Evolutionary conservation across 2,329 filamentous ascomycete species (phyloP).

Genomic region (Fusarium robinianum): DNA sequence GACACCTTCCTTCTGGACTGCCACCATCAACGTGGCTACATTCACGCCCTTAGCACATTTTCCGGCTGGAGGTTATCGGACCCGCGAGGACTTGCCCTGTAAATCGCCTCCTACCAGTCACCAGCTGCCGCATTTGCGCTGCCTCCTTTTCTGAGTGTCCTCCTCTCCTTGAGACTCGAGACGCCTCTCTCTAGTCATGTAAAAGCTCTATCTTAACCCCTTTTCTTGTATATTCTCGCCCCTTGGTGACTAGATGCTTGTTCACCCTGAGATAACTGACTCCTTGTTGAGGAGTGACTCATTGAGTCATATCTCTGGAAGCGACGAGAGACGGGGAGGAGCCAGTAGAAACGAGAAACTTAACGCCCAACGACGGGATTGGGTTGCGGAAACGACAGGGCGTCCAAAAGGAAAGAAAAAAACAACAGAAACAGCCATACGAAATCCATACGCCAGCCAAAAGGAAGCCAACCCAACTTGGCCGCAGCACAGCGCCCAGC

Average conservation of each 20-base stretch:
- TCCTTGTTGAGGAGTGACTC: constrained; percentile 27
- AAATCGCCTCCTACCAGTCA: constrained; percentile 27
- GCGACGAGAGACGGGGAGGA: constrained; percentile 11
- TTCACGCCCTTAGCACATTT: constrained; percentile 10
- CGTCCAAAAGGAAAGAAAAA: constrained; percentile 16
- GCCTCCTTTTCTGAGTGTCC: constrained; percentile 30
- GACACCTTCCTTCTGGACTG: constrained; percentile 20
- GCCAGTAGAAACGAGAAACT: constrained; percentile 20
- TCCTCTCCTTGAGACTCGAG: constrained; percentile 22
- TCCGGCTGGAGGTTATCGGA: neutral
- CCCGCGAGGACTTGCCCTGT: constrained; percentile 9
- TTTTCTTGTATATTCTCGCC: constrained; percentile 19
- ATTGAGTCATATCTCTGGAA: constrained; percentile 27
- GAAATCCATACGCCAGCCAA: constrained; percentile 12
- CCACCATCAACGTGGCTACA: constrained; percentile 18
- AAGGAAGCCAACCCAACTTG: constrained; percentile 28
- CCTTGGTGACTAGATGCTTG: constrained; percentile 8
- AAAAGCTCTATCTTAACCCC: constrained; percentile 15
- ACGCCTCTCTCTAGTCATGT: constrained; percentile 7
- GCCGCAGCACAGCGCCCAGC: constrained; percentile 28
- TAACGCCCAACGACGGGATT: constrained; percentile 27
- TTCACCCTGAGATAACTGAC: constrained; percentile 19
- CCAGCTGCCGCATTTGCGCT: constrained; percentile 21
- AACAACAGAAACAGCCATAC: constrained; percentile 25
- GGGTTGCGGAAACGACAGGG: constrained; percentile 25